These are phyloP conservation scores for Polygonum maritimum DNA, from an alignment of 148 eudicot species.

Conservation along the genomic window DNA sequence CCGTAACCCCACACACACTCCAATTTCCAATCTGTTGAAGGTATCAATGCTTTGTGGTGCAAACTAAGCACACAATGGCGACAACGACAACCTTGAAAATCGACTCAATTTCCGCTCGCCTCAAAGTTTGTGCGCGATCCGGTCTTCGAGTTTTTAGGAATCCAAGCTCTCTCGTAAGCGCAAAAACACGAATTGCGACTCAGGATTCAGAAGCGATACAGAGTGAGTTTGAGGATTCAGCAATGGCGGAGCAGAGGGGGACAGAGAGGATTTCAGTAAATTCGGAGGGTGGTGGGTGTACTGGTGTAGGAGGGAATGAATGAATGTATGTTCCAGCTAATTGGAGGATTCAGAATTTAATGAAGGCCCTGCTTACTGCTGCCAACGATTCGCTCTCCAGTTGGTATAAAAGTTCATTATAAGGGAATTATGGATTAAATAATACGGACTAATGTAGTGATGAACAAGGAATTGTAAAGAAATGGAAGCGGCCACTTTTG, in stretches of 20 bases:
- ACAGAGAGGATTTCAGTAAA: constrained; percentile 2
- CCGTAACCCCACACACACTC: background rate
- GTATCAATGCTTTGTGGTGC: background rate
- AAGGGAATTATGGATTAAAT: too few species aligned
- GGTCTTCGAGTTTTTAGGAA: background rate
- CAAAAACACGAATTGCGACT: background rate
- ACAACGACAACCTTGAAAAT: background rate
- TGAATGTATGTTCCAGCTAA: background rate
- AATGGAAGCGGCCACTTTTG: too few species aligned
- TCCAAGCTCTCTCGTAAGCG: background rate
- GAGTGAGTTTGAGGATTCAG: background rate
- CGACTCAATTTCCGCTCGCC: background rate
- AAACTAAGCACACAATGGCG: background rate
- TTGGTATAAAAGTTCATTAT: too few species aligned
- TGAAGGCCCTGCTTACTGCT: too few species aligned
- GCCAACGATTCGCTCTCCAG: too few species aligned
- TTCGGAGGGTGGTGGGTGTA: background rate
- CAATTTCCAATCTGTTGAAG: background rate
- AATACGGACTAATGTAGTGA: too few species aligned
- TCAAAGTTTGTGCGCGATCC: background rate
- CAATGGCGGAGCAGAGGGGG: constrained; percentile 6
- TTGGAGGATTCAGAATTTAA: too few species aligned
- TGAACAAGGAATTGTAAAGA: too few species aligned
- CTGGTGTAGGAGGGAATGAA: too few species aligned
- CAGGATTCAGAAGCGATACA: background rate